A percentile compares a stretch with the other conserved stretches of the same genome.
Conservation (phyloP, 495 filamentous ascomycete genomes). For the Lasiosphaeria ovina region DNA sequence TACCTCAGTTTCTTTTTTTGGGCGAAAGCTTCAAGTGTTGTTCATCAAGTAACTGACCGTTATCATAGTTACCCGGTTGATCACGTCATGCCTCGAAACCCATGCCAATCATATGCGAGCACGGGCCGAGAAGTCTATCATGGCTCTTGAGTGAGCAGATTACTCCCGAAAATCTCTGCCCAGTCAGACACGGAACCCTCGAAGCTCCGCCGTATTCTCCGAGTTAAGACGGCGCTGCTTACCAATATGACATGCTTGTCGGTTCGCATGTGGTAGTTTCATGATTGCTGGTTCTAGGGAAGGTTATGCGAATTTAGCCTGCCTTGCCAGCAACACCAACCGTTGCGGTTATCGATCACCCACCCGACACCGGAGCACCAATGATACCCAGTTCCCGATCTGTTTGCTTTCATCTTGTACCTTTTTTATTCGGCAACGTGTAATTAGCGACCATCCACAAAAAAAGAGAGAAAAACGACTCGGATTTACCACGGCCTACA, state of each 20-base stretch:
- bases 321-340: neutral
- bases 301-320: too few relatives aligned
- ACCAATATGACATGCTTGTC: too few relatives aligned
- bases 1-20: neutral
- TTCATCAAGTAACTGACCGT: slow-evolving; percentile 16
- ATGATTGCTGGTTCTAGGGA: too few relatives aligned
- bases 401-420: neutral
- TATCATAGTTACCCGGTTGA: slow-evolving; percentile 72
- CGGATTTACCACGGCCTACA: too few relatives aligned
- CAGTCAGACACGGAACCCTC: too few relatives aligned
- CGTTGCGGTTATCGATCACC: neutral
- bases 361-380: slow-evolving; percentile 3
- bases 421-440: neutral
- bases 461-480: too few relatives aligned
- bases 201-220: too few relatives aligned
- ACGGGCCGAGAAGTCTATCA: slow-evolving; percentile 63
- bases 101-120: slow-evolving; percentile 78
- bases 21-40: neutral
- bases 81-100: slow-evolving; percentile 80
- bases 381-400: slow-evolving; percentile 15
- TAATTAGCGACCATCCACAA: too few relatives aligned
- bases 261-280: too few relatives aligned
- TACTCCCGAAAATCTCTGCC: too few relatives aligned
- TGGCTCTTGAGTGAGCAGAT: slow-evolving; percentile 16
- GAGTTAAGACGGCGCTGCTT: too few relatives aligned